A percentile compares a stretch with the other conserved stretches of the same genome.
phyloP scores from a whole-genome alignment of 202 grass and related monocot species.

The Carex arenaria region DNA sequence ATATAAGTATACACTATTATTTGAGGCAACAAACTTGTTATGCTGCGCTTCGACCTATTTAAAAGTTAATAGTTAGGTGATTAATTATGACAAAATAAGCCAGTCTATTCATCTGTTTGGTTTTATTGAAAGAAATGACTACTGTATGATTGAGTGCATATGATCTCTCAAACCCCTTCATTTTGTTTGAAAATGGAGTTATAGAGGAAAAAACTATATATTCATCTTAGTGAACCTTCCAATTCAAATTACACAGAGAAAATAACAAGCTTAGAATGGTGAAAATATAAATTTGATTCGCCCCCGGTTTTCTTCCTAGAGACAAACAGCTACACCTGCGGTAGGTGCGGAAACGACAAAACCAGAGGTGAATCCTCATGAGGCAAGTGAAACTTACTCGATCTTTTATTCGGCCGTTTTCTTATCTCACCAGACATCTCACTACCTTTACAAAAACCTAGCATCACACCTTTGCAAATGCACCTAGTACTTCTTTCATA shows the following conservation, averaged over 20 bases:
- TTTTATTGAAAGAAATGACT: background rate
- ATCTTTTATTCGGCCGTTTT: background rate
- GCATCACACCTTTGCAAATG: background rate
- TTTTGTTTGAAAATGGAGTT: background rate
- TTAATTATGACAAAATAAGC: background rate
- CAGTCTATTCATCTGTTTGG: background rate
- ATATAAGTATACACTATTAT: background rate
- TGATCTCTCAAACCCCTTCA: background rate
- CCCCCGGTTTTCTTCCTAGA: background rate
- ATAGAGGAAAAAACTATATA: background rate
- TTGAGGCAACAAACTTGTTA: background rate
- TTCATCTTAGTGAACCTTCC: background rate
- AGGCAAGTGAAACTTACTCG: background rate
- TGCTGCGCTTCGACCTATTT: background rate
- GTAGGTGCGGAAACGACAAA: slow-evolving; percentile 11
- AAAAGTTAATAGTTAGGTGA: background rate
- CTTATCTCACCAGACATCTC: slow-evolving; percentile 5
- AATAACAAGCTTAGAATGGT: background rate
- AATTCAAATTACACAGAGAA: background rate
- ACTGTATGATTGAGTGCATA: background rate
- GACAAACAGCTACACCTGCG: background rate
- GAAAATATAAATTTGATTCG: background rate
- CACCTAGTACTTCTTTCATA: background rate
- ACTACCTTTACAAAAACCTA: slow-evolving; percentile 1
- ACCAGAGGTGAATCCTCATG: background rate